Evolutionary conservation across 768 basidiomycete genomes (phyloP).

Genomic region (Boletus edulis): DNA sequence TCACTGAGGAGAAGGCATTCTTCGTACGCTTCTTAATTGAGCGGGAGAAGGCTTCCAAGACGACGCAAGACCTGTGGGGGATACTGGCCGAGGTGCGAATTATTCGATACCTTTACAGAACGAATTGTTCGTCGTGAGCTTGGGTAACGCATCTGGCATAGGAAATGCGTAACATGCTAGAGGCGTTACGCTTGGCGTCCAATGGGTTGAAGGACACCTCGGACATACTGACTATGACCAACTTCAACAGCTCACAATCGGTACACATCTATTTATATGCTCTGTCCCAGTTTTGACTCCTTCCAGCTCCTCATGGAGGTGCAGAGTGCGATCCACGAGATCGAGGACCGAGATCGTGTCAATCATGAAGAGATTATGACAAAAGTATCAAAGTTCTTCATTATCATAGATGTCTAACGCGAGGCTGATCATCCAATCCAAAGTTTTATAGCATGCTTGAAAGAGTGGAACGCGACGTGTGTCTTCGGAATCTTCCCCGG

Average conservation of each 20-base stretch:
- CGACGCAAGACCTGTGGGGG: conserved; percentile 31
- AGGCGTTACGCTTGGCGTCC: conserved; percentile 17
- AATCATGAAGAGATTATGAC: conserved; percentile 19
- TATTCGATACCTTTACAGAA: conserved; percentile 2
- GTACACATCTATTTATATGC: conserved; percentile 11
- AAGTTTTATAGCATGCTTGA: conserved; percentile 28
- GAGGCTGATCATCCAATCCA: conserved; percentile 13
- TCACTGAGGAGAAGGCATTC: conserved; percentile 54
- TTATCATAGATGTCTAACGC: background rate
- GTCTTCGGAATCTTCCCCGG: background rate
- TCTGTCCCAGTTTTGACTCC: conserved; percentile 3
- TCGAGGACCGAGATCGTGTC: conserved; percentile 20
- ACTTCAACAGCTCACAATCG: conserved; percentile 18
- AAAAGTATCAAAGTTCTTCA: conserved; percentile 18
- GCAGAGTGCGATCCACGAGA: conserved; percentile 16
- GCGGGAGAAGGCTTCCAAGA: conserved; percentile 40
- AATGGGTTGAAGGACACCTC: conserved; percentile 19
- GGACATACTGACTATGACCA: conserved; percentile 14
- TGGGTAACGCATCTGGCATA: conserved; percentile 10
- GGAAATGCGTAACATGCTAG: conserved; percentile 30
- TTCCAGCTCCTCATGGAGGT: conserved; percentile 25
- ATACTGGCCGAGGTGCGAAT: conserved; percentile 23
- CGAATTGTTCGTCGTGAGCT: background rate
- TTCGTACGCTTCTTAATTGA: conserved; percentile 46
- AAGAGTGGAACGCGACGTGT: conserved; percentile 21